phyloP scores from a whole-genome alignment of 2,329 filamentous ascomycete species.

The Tricladium varicosporioides region DNA sequence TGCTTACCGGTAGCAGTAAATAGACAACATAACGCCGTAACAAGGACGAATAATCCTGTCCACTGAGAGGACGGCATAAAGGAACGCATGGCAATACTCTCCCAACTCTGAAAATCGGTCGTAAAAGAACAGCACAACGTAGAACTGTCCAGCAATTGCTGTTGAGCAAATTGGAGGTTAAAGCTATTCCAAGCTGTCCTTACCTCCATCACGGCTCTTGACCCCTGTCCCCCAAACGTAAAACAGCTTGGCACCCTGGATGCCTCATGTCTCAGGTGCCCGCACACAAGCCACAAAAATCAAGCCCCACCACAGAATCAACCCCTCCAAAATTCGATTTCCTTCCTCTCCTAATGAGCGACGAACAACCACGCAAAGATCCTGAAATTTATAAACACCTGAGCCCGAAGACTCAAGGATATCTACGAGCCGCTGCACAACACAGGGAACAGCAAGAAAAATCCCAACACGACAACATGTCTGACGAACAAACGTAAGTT shows the following conservation, averaged over 20 bases:
- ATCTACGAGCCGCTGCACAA: conserved; percentile 37
- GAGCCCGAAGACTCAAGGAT: conserved; percentile 45
- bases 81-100: conserved; percentile 23
- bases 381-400: conserved; percentile 46
- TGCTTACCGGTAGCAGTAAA: conserved; percentile 63
- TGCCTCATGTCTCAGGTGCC: not conserved
- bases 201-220: not conserved
- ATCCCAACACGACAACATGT: conserved; percentile 54
- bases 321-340: conserved; percentile 20
- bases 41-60: conserved; percentile 61
- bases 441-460: conserved; percentile 33
- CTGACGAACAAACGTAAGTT: conserved; percentile 79
- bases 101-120: not conserved
- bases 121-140: not conserved
- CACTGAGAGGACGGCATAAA: conserved; percentile 55
- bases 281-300: not conserved
- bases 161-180: conserved; percentile 8
- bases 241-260: not conserved
- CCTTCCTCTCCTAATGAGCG: conserved; percentile 16
- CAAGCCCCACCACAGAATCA: conserved; percentile 19
- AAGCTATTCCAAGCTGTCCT: conserved; percentile 22
- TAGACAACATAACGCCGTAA: conserved; percentile 58
- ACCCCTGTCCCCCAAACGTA: not conserved
- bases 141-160: conserved; percentile 16
- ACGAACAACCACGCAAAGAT: conserved; percentile 31